These are phyloP conservation scores for Penicilliopsis zonata DNA, from an alignment of 495 filamentous ascomycete genomes.

Conservation along the genomic window DNA sequence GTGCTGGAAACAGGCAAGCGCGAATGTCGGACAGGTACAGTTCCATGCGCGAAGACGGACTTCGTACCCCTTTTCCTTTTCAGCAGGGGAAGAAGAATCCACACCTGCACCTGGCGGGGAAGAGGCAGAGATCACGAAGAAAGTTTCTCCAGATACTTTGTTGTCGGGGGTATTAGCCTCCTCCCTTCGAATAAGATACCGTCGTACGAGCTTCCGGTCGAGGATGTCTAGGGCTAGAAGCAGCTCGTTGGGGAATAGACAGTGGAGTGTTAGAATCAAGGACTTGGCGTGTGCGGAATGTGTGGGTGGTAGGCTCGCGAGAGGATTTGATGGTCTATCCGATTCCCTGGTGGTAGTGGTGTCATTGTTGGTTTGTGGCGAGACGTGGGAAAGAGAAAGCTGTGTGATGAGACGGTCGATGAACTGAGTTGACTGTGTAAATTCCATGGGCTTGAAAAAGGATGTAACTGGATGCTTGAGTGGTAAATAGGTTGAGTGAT, in stretches of 20 bases:
- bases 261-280: constrained; percentile 40
- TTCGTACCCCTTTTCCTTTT: constrained; percentile 41
- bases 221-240: constrained; percentile 75
- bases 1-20: constrained; percentile 52
- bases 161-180: constrained; percentile 1
- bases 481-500: no score
- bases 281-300: constrained; percentile 19
- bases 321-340: constrained; percentile 7
- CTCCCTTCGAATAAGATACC: constrained; percentile 11
- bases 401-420: constrained; percentile 18
- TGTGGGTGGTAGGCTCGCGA: constrained; percentile 10
- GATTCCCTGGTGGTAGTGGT: constrained; percentile 3
- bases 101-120: constrained; percentile 16
- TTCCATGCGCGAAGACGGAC: constrained; percentile 72
- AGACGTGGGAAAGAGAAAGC: constrained; percentile 7
- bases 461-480: no score
- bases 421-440: constrained; percentile 12
- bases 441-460: no score
- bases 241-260: constrained; percentile 40
- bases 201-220: constrained; percentile 56
- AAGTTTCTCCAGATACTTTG: constrained; percentile 12
- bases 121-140: constrained; percentile 34
- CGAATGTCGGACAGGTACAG: constrained; percentile 77
- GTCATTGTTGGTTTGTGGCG: neutral
- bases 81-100: constrained; percentile 8